phyloP scores from a whole-genome alignment of 768 basidiomycete species.

The Dacryopinax spathularia region DNA sequence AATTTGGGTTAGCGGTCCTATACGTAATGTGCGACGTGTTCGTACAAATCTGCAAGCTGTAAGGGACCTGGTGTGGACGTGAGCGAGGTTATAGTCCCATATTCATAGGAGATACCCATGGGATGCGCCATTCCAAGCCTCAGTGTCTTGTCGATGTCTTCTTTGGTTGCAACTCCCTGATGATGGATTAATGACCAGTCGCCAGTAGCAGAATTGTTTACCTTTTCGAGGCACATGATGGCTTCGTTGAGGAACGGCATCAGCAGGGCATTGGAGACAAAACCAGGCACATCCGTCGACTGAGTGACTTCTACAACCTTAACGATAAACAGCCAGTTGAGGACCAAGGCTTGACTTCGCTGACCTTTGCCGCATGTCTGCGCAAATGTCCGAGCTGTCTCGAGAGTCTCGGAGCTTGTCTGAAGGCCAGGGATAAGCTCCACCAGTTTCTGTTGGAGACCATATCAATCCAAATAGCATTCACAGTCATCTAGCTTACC shows the following conservation, averaged over 20 bases:
- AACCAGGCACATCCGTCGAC: conserved; percentile 85
- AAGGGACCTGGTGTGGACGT: conserved; percentile 4
- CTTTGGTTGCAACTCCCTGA: conserved; percentile 78
- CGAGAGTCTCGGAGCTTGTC: conserved; percentile 63
- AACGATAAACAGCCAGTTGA: background rate
- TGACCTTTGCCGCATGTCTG: conserved; percentile 78
- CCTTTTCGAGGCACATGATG: conserved; percentile 85
- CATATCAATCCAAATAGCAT: background rate
- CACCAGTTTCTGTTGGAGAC: conserved; percentile 60
- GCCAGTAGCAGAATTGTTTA: conserved; percentile 16
- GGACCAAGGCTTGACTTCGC: conserved; percentile 6
- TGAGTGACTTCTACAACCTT: conserved; percentile 58
- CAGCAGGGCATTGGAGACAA: conserved; percentile 84
- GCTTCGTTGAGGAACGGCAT: conserved; percentile 99
- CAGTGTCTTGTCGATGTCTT: conserved; percentile 91
- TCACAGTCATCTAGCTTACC: conserved; percentile 33
- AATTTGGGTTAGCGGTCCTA: background rate
- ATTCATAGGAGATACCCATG: conserved; percentile 62
- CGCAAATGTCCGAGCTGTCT: conserved; percentile 67
- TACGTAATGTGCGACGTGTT: conserved; percentile 6
- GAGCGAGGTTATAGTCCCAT: background rate
- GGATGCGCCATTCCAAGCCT: conserved; percentile 89
- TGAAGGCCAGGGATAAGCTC: conserved; percentile 89
- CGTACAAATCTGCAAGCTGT: conserved; percentile 40
- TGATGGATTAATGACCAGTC: background rate